A percentile compares a stretch with the other conserved stretches of the same genome.
Conservation (phyloP, 768 basidiomycete genomes). For the Calocera cornea region DNA sequence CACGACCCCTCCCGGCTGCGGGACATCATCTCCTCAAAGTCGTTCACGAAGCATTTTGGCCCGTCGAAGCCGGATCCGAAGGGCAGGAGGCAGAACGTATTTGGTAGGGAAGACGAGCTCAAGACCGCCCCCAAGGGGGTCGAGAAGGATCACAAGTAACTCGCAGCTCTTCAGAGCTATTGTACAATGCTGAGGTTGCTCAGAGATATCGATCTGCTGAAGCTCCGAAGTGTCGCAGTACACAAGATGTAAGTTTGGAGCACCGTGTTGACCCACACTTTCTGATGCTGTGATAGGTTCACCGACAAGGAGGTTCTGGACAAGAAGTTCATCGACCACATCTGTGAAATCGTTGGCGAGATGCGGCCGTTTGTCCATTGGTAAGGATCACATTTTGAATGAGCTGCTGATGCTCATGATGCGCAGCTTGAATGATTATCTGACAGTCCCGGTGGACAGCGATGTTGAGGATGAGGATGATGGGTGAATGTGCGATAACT, state of each 20-base stretch:
- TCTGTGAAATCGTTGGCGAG: conserved; percentile 41
- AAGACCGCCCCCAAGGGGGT: conserved; percentile 88
- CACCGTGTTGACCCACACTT: no score
- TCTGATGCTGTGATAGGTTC: conserved; percentile 37
- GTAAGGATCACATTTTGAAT: conserved; percentile 27
- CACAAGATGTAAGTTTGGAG: conserved; percentile 44
- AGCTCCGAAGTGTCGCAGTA: conserved; percentile 67
- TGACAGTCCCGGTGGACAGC: conserved; percentile 36
- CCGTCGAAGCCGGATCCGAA: conserved; percentile 46
- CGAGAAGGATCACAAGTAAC: conserved; percentile 68
- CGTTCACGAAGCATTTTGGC: conserved; percentile 70
- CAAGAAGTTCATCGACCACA: conserved; percentile 48
- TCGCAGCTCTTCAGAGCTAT: no score
- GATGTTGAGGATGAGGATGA: conserved; percentile 15
- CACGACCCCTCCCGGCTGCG: conserved; percentile 50
- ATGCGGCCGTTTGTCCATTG: conserved; percentile 69
- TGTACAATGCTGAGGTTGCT: conserved; percentile 1
- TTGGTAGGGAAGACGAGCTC: conserved; percentile 74
- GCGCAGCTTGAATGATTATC: conserved; percentile 54
- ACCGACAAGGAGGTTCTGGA: conserved; percentile 57
- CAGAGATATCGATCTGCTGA: conserved; percentile 85
- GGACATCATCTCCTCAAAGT: conserved; percentile 46
- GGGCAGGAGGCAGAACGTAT: conserved; percentile 59
- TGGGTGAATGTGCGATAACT: no score
- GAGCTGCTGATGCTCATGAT: neutral